phyloP scores from a whole-genome alignment of 768 basidiomycete genomes.

The Leccinum imitatum region DNA sequence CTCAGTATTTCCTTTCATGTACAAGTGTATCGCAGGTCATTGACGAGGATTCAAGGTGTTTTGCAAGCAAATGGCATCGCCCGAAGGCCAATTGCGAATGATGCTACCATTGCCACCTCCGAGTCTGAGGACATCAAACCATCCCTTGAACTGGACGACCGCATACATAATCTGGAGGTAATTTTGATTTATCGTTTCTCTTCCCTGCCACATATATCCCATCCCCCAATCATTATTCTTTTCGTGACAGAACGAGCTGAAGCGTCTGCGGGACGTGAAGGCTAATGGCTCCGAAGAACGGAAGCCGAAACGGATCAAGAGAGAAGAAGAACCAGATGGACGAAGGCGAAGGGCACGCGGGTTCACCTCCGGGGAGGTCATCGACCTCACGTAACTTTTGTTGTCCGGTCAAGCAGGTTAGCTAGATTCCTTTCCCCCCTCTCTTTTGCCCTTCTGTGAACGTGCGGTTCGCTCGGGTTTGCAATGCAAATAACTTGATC shows the following conservation, averaged over 20 bases:
- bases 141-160: neutral
- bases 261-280: constrained; percentile 13
- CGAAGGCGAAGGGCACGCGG: neutral
- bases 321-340: constrained; percentile 6
- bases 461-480: neutral
- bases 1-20: neutral
- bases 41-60: neutral
- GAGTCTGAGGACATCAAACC: constrained; percentile 2
- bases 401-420: neutral
- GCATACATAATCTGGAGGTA: constrained; percentile 13
- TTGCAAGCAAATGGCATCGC: neutral
- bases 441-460: too few relatives aligned
- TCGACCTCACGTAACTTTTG: constrained; percentile 18
- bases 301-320: constrained; percentile 21
- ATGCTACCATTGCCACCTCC: neutral
- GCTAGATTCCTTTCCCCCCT: too few relatives aligned
- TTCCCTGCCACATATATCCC: neutral
- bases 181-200: neutral
- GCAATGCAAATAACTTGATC: neutral
- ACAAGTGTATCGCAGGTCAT: neutral
- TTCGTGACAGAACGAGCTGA: constrained; percentile 10
- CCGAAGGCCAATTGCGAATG: neutral
- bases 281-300: neutral
- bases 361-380: constrained; percentile 10
- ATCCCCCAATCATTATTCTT: neutral